Evolutionary conservation across 371 early-diverging fungal species (phyloP).

Genomic region (Rhizomucor miehei): DNA sequence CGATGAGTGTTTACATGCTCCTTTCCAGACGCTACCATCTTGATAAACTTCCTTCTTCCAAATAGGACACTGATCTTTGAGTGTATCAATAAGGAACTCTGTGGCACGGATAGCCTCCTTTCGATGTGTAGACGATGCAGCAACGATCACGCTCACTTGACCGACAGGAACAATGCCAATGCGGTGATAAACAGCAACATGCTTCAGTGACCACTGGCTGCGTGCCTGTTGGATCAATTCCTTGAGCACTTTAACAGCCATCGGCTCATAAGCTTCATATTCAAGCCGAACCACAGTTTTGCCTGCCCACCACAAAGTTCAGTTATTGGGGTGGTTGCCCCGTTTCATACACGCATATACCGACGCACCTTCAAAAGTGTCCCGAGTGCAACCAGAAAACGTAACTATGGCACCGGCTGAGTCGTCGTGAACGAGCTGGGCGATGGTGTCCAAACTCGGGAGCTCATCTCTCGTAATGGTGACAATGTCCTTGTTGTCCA

Average conservation of each 20-base stretch:
- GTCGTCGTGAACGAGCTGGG: constrained; percentile 58
- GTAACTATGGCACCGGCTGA: constrained; percentile 81
- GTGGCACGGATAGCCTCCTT: constrained; percentile 73
- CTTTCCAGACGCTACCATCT: constrained; percentile 82
- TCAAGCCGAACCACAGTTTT: constrained; percentile 70
- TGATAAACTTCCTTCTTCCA: constrained; percentile 90
- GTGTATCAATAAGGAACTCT: constrained; percentile 77
- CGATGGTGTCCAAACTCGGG: constrained; percentile 44
- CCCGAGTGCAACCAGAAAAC: constrained; percentile 84
- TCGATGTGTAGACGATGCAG: constrained; percentile 77
- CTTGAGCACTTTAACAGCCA: constrained; percentile 72
- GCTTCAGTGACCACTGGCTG: constrained; percentile 59
- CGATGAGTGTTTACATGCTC: constrained; percentile 11
- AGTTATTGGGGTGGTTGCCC: neutral
- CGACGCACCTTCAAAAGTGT: constrained; percentile 70
- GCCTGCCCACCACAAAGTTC: constrained; percentile 21
- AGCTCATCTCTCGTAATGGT: constrained; percentile 45
- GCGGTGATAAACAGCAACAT: constrained; percentile 74
- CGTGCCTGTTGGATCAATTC: constrained; percentile 61
- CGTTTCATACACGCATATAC: neutral
- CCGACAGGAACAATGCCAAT: constrained; percentile 78
- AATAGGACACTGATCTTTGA: constrained; percentile 82
- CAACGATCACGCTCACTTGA: constrained; percentile 77
- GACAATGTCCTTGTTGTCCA: constrained; percentile 17
- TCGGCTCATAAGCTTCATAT: constrained; percentile 81